Base-by-base conservation (phyloP, 148 eudicot species). In the Beta vulgaris region DNA sequence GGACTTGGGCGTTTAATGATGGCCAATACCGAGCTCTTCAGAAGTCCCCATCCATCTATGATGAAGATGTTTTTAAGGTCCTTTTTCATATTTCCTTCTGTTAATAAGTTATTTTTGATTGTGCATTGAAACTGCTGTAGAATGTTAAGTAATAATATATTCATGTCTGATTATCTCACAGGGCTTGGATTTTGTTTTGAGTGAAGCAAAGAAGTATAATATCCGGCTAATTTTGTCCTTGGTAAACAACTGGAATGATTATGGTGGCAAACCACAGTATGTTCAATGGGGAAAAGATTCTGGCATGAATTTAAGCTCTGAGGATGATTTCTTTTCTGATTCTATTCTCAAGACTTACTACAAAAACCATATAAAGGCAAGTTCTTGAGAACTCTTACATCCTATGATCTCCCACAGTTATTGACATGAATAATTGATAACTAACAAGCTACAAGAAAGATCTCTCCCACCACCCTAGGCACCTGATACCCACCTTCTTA, bases 1-100 rank as follows among this genome's bases (percentile, higher is more conserved):
- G 98, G 70, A 94, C 97, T 18, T 91, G 98, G 97, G 97, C 96
- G 79, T 94, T 90, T 80, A 94, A 92, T 32, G 98, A 94, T 28
- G 97, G 91, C 26, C 93, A 92, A 55, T 91, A 90, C 84, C 85
- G 87, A 39, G 97, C 97, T 75, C 91, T 94, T 76, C 98, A 94
- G 83, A 91, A 72, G 65, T 83, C 96, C 0, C 97, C 96, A 12
- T 83, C 89, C 3, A 87, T 92, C 59, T 94, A 94, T 66, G 98
- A 94, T 54, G 98, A 94, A 79, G 79, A 85, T 13, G 93, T 92
- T 79, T 94, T 94, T 76, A 82, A 94, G 97, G 98, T 94, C 25
- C 49, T 5, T 70, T 64, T 8, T 43, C 70, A 3, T 71, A 35
- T 55, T 36, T 53, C 25, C 2, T 25, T 58, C 61, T 29, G 35